These are phyloP conservation scores for Boletus eberwhitei DNA, from an alignment of 768 basidiomycete genomes.

Conservation along the genomic window DNA sequence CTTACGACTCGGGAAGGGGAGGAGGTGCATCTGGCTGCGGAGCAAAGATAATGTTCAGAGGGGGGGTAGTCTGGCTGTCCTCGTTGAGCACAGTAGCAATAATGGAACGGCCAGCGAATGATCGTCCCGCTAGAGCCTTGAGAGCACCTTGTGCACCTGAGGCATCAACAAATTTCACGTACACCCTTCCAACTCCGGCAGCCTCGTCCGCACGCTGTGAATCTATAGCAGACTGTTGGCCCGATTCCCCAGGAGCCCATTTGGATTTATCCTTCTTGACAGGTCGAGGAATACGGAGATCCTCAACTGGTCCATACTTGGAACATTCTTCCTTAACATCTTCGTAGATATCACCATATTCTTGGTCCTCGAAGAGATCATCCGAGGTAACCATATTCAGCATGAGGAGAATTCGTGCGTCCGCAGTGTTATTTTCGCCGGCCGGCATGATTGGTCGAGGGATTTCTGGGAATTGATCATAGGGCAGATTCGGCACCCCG, in stretches of 20 bases:
- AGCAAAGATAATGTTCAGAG: slow-evolving; percentile 78
- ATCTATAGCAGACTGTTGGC: slow-evolving; percentile 58
- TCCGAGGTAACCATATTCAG: slow-evolving; percentile 98
- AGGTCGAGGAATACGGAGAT: slow-evolving; percentile 86
- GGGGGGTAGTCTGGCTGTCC: slow-evolving; percentile 82
- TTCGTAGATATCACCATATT: slow-evolving; percentile 92
- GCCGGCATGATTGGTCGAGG: slow-evolving; percentile 88
- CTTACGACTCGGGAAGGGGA: slow-evolving; percentile 52
- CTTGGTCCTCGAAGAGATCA: slow-evolving; percentile 84
- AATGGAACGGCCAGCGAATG: slow-evolving; percentile 83
- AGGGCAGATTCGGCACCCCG: slow-evolving; percentile 62
- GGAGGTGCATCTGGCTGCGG: slow-evolving; percentile 81
- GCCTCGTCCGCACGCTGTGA: slow-evolving; percentile 79
- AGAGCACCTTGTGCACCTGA: slow-evolving; percentile 67
- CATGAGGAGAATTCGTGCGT: slow-evolving; percentile 90
- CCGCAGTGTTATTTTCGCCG: slow-evolving; percentile 54
- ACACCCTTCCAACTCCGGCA: slow-evolving; percentile 91
- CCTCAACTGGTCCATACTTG: slow-evolving; percentile 77
- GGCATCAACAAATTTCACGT: slow-evolving; percentile 77
- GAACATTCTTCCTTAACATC: slow-evolving; percentile 91
- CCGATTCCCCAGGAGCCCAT: slow-evolving; percentile 64
- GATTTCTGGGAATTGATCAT: slow-evolving; percentile 79
- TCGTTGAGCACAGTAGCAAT: slow-evolving; percentile 81
- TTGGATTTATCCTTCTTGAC: slow-evolving; percentile 82
- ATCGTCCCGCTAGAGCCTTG: slow-evolving; percentile 84